Base-by-base conservation (phyloP, 2,329 filamentous ascomycete genomes). In the Fusarium citri region DNA sequence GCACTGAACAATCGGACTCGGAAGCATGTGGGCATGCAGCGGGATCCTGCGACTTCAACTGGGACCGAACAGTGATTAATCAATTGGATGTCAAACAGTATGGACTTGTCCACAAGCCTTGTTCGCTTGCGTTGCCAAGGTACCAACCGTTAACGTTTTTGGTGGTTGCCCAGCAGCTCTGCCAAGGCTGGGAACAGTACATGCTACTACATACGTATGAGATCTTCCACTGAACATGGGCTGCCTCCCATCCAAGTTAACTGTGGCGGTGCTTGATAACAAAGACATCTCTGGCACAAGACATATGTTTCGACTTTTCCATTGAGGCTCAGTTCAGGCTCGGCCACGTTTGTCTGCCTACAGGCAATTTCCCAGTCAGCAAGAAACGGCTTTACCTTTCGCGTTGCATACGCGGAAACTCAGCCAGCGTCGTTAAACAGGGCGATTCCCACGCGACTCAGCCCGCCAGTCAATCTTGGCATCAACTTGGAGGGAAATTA, bases 401-500 rank as follows among this genome's bases (percentile, higher is more conserved):
- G 51, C 34, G 30, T 43, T 23, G 20, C 41, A 67, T 59, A 64
- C 67, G 57, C 67, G 62, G 58, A 71, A 68, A 51, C 26, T 45
- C 45, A 55, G 37, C 68, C 40, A 46, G 45, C 50, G 46, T 59
- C 46, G 55, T 64, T 64, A 26, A 28, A 53, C 65, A 72, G 51
- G 69, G 58, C 42, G 37, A 55, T 49, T 45, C 72, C 75, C 72
- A 73, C 67, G 67, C 73, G 69, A 72, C 72, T 64, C 58, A 53
- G 58, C 51, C 66, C 59, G 53, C 55, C 58, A 55, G 60, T 67
- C 53, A 58, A 55, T 30, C 72, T 75, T 72, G 71, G 71, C 72
- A 60, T 64, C 58, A 59, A 49, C 66, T 41, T 61, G 11, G 56
- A 57, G 71, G 70, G 73, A 75, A 75, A 75, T 75, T 75, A 71